phyloP scores from a whole-genome alignment of 805 yeast genomes.

The Lachancea lanzarotensis region DNA sequence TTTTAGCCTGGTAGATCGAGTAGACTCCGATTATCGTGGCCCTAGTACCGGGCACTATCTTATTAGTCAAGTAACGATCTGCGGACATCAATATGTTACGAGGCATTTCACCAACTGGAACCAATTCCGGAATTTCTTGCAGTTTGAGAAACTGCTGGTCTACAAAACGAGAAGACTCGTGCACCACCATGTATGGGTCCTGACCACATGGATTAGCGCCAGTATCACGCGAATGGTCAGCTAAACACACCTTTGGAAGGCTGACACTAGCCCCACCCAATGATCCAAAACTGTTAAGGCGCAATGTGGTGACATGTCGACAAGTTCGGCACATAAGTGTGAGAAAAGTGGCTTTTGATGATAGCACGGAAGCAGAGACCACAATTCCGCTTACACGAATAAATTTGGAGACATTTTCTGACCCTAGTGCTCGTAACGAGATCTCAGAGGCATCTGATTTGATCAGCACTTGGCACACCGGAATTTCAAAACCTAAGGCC shows the following conservation, averaged over 20 bases:
- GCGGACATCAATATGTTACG: constrained; percentile 82
- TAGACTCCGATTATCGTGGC: constrained; percentile 90
- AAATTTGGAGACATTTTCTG: constrained; percentile 82
- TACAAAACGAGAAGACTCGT: constrained; percentile 86
- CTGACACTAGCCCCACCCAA: constrained; percentile 26
- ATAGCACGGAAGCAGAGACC: constrained; percentile 81
- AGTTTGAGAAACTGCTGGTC: constrained; percentile 92
- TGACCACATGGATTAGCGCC: constrained; percentile 58
- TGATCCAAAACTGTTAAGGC: constrained; percentile 33
- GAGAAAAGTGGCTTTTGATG: constrained; percentile 79
- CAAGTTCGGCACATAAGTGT: constrained; percentile 85
- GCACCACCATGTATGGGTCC: constrained; percentile 89
- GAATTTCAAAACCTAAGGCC: constrained; percentile 38
- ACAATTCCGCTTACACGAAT: constrained; percentile 90
- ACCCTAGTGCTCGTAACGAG: constrained; percentile 74
- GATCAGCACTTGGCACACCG: constrained; percentile 76
- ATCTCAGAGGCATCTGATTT: constrained; percentile 64
- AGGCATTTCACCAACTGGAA: constrained; percentile 99
- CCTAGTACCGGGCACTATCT: constrained; percentile 90
- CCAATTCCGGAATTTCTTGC: constrained; percentile 98
- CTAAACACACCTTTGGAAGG: constrained; percentile 31
- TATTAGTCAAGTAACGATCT: constrained; percentile 84
- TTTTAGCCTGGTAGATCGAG: constrained; percentile 77
- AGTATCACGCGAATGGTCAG: constrained; percentile 22
- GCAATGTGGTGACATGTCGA: constrained; percentile 66